Percentiles rank a stretch among this genome's conserved stretches.
phyloP scores from a whole-genome alignment of 371 early-diverging fungal genomes.

The Rhizomucor pusillus region DNA sequence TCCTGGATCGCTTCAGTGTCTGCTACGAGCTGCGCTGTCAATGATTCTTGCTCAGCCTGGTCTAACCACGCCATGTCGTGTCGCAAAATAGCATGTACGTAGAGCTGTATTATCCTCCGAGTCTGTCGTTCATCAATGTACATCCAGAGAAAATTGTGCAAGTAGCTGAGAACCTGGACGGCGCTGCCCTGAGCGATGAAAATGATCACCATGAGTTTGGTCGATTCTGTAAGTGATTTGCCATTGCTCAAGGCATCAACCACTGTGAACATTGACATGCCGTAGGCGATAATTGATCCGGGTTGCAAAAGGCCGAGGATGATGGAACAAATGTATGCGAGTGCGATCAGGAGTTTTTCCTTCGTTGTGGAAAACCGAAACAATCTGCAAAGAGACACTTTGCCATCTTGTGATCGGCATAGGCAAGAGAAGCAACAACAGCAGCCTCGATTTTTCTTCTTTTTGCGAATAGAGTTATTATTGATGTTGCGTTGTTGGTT shows the following conservation, averaged over 20 bases:
- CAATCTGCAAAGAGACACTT: slow-evolving; percentile 52
- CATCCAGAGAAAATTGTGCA: slow-evolving; percentile 16
- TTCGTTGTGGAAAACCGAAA: slow-evolving; percentile 65
- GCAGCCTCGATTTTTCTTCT: no score
- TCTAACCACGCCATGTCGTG: slow-evolving; percentile 92
- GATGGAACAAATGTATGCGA: slow-evolving; percentile 16
- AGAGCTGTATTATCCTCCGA: slow-evolving; percentile 55
- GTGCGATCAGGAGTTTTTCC: slow-evolving; percentile 46
- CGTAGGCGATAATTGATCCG: slow-evolving; percentile 23
- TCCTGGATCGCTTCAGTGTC: slow-evolving; percentile 69
- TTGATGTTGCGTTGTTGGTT: no score
- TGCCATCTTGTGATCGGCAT: slow-evolving; percentile 26
- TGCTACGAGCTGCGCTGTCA: slow-evolving; percentile 60
- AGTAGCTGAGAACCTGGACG: slow-evolving; percentile 11
- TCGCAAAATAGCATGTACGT: slow-evolving; percentile 66
- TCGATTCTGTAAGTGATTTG: slow-evolving; percentile 14
- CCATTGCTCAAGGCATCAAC: neutral
- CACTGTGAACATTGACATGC: slow-evolving; percentile 10
- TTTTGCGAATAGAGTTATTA: no score
- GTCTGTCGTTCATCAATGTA: slow-evolving; percentile 13
- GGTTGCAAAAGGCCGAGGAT: slow-evolving; percentile 26
- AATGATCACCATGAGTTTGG: slow-evolving; percentile 9
- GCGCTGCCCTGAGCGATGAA: slow-evolving; percentile 16
- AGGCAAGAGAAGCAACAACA: no score
- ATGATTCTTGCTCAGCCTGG: slow-evolving; percentile 50